A percentile compares a stretch with the other conserved stretches of the same genome.
phyloP scores from a whole-genome alignment of 495 filamentous ascomycete genomes.

The Neurospora terricola region DNA sequence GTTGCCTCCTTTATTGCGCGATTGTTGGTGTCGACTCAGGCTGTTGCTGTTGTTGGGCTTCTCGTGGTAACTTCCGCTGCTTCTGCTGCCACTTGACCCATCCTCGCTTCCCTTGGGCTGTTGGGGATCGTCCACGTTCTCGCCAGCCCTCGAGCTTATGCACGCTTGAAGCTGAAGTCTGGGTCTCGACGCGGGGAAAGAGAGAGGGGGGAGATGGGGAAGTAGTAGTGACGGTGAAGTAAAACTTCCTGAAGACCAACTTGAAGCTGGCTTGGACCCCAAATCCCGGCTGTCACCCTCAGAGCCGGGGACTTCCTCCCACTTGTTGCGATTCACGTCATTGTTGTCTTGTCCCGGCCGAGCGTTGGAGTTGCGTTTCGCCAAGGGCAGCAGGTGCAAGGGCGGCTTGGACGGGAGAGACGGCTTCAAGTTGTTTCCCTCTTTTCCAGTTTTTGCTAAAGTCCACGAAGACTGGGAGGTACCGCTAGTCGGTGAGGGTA shows the following conservation, averaged over 20 bases:
- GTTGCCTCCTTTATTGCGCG: neutral
- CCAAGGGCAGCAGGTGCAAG: slow-evolving; percentile 3
- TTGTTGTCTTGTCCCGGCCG: slow-evolving; percentile 2
- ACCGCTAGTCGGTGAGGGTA: neutral
- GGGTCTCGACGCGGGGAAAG: neutral
- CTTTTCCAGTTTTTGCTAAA: neutral
- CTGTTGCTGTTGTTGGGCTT: neutral
- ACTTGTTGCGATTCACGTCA: neutral
- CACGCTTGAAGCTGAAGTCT: neutral
- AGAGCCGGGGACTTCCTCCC: neutral
- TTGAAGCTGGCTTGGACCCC: neutral
- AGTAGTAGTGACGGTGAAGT: neutral
- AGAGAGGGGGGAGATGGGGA: neutral
- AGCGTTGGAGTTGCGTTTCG: slow-evolving; percentile 2
- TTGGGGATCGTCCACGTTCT: neutral
- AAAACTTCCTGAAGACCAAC: neutral
- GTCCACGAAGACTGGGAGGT: neutral
- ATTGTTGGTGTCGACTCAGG: neutral
- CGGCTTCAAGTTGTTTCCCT: neutral
- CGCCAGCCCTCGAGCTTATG: neutral
- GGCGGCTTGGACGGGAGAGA: neutral
- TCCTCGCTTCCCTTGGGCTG: neutral
- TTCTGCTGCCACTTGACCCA: neutral
- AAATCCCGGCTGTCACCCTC: neutral
- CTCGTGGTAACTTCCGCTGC: neutral